Conservation (phyloP, 805 yeast species). For the Metschnikowia koreensis region DNA sequence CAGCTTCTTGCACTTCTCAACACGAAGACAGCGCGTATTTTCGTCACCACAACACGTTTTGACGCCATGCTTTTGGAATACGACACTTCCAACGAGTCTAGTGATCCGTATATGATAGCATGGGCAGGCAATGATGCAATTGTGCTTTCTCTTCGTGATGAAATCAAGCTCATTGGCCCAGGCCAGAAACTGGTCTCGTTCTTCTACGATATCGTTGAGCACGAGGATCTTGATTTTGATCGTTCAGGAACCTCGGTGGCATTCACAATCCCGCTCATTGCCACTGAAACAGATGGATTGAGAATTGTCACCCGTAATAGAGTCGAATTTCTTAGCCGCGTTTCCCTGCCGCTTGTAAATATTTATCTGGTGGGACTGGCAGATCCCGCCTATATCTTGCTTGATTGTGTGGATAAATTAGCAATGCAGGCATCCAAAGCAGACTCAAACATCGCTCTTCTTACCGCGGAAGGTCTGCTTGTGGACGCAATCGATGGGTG, state of each 20-base stretch:
- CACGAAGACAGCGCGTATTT: constrained; percentile 38
- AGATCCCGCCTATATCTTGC: constrained; percentile 74
- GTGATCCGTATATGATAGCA: constrained; percentile 46
- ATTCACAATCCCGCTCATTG: constrained; percentile 36
- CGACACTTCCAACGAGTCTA: constrained; percentile 39
- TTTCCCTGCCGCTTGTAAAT: constrained; percentile 53
- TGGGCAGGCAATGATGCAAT: constrained; percentile 93
- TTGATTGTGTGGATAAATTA: constrained; percentile 68
- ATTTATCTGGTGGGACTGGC: constrained; percentile 82
- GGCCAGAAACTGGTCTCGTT: constrained; percentile 55
- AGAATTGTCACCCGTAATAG: constrained; percentile 57
- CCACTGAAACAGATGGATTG: constrained; percentile 69
- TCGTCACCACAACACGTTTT: constrained; percentile 50
- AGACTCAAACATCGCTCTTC: constrained; percentile 66
- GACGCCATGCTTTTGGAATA: constrained; percentile 44
- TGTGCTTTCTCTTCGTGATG: constrained; percentile 59
- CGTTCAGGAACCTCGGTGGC: constrained; percentile 19
- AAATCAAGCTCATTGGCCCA: constrained; percentile 70
- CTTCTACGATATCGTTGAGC: constrained; percentile 40
- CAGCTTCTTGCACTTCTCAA: constrained; percentile 52
- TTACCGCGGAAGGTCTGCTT: constrained; percentile 42
- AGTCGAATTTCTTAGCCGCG: constrained; percentile 63
- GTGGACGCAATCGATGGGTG: constrained; percentile 66
- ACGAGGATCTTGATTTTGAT: constrained; percentile 32
- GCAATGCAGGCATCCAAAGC: constrained; percentile 74